phyloP scores from a whole-genome alignment of 2,329 filamentous ascomycete species.

The Rhexocercosporidium sp. region DNA sequence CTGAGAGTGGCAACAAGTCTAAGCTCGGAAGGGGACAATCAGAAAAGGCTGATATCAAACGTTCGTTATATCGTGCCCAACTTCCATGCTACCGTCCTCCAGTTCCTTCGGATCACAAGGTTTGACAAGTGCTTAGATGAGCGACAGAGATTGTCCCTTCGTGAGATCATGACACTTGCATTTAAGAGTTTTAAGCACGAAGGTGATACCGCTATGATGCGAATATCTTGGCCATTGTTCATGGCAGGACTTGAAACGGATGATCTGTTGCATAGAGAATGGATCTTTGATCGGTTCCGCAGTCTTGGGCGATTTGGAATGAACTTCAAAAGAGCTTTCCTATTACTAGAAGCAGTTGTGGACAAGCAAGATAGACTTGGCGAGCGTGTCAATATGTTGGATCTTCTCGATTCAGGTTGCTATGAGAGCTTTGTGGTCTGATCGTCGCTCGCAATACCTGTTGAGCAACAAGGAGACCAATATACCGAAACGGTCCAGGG shows the following conservation, averaged over 20 bases:
- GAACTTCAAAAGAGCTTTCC: slow-evolving; percentile 4
- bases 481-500: too few species aligned
- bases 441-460: neutral
- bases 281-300: slow-evolving; percentile 9
- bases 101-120: neutral
- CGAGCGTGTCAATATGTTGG: neutral
- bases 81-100: neutral
- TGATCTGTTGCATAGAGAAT: slow-evolving; percentile 19
- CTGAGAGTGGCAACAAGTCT: neutral
- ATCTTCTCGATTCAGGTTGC: neutral
- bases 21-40: neutral
- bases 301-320: neutral
- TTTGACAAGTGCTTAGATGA: neutral
- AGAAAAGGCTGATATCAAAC: neutral
- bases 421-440: neutral
- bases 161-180: neutral
- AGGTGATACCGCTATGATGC: slow-evolving; percentile 10
- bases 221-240: slow-evolving; percentile 22
- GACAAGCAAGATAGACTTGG: neutral
- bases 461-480: too few species aligned
- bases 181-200: slow-evolving; percentile 11
- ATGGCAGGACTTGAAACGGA: slow-evolving; percentile 24
- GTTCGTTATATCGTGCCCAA: neutral
- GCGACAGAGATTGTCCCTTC: neutral
- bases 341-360: neutral